These are phyloP conservation scores for Rhizopogon sp. DNA, from an alignment of 768 basidiomycete genomes.

Conservation along the genomic window DNA sequence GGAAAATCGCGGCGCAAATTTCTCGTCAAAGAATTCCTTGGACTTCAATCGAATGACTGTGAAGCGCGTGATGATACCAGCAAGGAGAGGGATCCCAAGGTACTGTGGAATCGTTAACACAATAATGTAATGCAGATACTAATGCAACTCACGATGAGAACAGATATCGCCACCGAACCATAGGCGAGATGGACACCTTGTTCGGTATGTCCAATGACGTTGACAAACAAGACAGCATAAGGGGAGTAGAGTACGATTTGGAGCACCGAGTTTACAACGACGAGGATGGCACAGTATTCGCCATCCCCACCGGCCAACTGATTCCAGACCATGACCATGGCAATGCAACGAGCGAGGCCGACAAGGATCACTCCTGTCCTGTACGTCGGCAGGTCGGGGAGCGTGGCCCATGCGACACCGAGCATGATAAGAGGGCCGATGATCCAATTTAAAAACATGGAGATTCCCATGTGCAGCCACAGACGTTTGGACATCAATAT, in stretches of 20 bases:
- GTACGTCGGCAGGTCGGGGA: constrained; percentile 73
- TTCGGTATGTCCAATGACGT: constrained; percentile 50
- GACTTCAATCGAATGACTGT: constrained; percentile 40
- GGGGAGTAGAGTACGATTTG: constrained; percentile 73
- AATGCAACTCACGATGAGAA: constrained; percentile 57
- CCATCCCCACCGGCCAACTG: constrained; percentile 62
- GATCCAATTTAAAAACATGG: constrained; percentile 75
- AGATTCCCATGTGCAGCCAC: constrained; percentile 69
- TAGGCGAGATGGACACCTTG: constrained; percentile 47
- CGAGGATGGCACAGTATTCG: constrained; percentile 75
- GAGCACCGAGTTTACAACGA: constrained; percentile 73
- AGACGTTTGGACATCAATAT: constrained; percentile 48
- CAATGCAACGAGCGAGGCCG: constrained; percentile 40
- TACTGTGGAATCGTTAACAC: constrained; percentile 39
- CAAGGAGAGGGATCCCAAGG: constrained; percentile 74
- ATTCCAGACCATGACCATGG: constrained; percentile 84
- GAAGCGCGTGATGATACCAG: constrained; percentile 68
- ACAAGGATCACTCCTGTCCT: constrained; percentile 81
- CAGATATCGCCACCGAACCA: constrained; percentile 55
- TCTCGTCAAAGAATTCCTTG: constrained; percentile 36
- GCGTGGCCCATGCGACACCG: constrained; percentile 79
- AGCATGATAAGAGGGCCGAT: constrained; percentile 80
- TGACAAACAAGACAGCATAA: constrained; percentile 67
- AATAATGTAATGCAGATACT: not conserved
- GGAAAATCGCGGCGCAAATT: constrained; percentile 64